Conservation (phyloP, 1,284 basidiomycete species). For the Trichosporon faecale region DNA sequence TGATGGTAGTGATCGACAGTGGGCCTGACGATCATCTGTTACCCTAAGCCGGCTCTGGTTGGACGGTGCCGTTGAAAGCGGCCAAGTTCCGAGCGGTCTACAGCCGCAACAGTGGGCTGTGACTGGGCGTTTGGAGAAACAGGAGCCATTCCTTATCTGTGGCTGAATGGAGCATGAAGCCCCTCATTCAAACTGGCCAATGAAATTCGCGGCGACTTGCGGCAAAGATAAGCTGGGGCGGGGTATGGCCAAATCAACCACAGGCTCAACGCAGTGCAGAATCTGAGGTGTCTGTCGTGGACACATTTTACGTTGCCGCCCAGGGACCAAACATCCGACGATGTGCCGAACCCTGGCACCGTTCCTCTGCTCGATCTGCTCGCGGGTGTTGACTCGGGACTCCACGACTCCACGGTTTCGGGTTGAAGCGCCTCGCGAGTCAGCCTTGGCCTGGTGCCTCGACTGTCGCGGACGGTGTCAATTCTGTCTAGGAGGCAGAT, state of each 20-base stretch:
- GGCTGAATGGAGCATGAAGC: neutral
- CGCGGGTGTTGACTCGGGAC: too few relatives aligned
- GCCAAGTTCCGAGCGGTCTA: neutral
- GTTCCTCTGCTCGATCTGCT: too few relatives aligned
- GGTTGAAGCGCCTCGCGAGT: too few relatives aligned
- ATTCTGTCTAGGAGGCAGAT: too few relatives aligned
- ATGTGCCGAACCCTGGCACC: neutral
- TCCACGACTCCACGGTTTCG: too few relatives aligned
- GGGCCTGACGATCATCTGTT: neutral
- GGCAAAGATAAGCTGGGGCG: neutral
- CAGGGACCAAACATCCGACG: neutral
- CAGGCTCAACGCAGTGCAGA: too few relatives aligned
- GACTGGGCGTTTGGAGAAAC: neutral
- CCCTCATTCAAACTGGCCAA: neutral
- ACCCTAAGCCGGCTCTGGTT: neutral
- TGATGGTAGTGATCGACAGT: neutral
- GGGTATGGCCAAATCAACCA: neutral
- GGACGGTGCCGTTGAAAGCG: too few relatives aligned
- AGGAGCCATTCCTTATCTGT: neutral
- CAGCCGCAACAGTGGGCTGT: neutral
- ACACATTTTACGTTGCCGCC: neutral
- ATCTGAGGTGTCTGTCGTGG: too few relatives aligned
- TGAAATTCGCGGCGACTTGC: neutral
- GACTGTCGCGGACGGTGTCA: too few relatives aligned
- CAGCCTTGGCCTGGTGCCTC: too few relatives aligned